Conservation (phyloP, 2,329 filamentous ascomycete species). For the Trichoderma gracile region DNA sequence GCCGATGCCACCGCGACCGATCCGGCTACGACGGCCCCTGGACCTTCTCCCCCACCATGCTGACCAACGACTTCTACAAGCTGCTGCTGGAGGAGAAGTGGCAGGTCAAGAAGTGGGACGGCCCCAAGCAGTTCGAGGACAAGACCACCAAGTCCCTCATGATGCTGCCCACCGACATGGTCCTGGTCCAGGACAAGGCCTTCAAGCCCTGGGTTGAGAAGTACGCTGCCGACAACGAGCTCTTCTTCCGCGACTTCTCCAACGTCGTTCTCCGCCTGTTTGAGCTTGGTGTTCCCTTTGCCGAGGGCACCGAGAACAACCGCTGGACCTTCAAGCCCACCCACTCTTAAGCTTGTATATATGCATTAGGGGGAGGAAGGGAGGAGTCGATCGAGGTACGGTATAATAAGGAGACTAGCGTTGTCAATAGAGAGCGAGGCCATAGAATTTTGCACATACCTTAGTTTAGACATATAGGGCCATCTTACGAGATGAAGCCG, state of each 20-base stretch:
- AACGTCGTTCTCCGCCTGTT: slow-evolving; percentile 79
- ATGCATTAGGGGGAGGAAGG: background rate
- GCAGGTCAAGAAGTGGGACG: slow-evolving; percentile 88
- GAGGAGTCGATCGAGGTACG: background rate
- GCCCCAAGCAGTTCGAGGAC: slow-evolving; percentile 86
- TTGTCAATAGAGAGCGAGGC: slow-evolving; percentile 18
- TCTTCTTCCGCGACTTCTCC: slow-evolving; percentile 92
- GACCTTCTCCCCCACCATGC: slow-evolving; percentile 85
- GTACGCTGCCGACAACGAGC: slow-evolving; percentile 87
- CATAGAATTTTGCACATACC: slow-evolving; percentile 1
- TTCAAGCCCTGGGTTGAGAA: slow-evolving; percentile 79
- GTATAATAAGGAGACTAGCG: slow-evolving; percentile 8
- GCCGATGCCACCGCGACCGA: slow-evolving; percentile 86
- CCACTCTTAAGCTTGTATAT: slow-evolving; percentile 28
- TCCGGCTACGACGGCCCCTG: slow-evolving; percentile 87
- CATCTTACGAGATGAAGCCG: background rate
- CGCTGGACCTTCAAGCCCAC: slow-evolving; percentile 65
- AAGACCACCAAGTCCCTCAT: slow-evolving; percentile 84
- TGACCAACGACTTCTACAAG: slow-evolving; percentile 95
- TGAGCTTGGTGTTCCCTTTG: slow-evolving; percentile 91
- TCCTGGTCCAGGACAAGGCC: slow-evolving; percentile 81
- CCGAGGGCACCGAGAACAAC: slow-evolving; percentile 57
- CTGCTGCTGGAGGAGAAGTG: slow-evolving; percentile 90
- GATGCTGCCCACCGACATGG: slow-evolving; percentile 96
- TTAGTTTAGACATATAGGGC: slow-evolving; percentile 15